These are phyloP conservation scores for Mycena pura DNA, from an alignment of 768 basidiomycete genomes.

Conservation along the genomic window DNA sequence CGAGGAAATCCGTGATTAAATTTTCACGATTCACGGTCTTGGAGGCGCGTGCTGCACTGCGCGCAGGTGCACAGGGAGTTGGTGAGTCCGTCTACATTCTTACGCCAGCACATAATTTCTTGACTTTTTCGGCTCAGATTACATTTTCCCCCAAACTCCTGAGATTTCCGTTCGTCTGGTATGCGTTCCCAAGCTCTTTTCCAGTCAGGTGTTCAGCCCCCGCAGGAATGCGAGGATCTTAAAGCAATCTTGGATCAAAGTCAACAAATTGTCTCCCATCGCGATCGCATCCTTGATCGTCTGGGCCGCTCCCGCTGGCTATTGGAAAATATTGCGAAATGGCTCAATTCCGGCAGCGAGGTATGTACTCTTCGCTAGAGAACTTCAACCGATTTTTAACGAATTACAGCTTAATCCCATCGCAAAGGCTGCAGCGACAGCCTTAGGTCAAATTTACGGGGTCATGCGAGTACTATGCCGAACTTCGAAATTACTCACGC, in stretches of 20 bases:
- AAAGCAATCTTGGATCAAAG: background rate
- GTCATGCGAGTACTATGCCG: background rate
- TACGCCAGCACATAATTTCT: background rate
- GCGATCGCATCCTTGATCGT: background rate
- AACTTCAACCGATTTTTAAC: background rate
- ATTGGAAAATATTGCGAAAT: background rate
- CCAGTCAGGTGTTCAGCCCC: background rate
- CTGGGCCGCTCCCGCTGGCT: slow-evolving; percentile 3
- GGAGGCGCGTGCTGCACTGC: background rate
- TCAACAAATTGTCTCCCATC: background rate
- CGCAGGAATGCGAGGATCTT: background rate
- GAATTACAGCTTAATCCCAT: slow-evolving; percentile 8
- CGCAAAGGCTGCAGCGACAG: background rate
- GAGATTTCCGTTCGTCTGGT: slow-evolving; percentile 15
- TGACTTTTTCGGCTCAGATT: background rate
- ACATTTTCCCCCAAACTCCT: background rate
- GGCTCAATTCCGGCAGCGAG: background rate
- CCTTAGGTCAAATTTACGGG: background rate
- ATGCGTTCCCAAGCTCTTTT: background rate
- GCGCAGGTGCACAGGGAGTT: background rate
- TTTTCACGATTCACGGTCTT: slow-evolving; percentile 1
- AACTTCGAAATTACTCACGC: background rate
- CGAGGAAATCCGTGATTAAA: slow-evolving; percentile 8
- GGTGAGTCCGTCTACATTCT: background rate
- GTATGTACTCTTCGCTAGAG: background rate